Conservation (phyloP, 768 basidiomycete species). For the Harrya chromipes region DNA sequence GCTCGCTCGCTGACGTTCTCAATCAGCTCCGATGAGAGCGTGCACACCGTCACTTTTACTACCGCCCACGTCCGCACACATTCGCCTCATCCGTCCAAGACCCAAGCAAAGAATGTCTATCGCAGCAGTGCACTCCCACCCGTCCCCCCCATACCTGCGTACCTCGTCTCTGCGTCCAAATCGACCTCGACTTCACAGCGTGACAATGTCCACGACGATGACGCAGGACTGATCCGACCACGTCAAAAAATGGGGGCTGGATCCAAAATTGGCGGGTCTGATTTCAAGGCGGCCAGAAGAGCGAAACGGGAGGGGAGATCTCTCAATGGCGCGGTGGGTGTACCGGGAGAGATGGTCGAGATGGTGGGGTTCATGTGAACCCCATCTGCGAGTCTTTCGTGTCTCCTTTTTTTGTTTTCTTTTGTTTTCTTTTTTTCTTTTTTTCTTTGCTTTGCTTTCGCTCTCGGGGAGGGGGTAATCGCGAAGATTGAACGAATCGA, state of each 20-base stretch:
- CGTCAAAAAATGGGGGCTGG: slow-evolving; percentile 23
- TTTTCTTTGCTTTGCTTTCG: too few species aligned
- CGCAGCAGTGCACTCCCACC: slow-evolving; percentile 25
- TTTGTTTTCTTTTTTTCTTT: too few species aligned
- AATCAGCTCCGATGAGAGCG: slow-evolving; percentile 27
- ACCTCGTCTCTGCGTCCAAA: not conserved
- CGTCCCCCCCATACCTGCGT: slow-evolving; percentile 22
- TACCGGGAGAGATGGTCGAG: slow-evolving; percentile 24
- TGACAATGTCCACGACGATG: not conserved
- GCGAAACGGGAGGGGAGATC: slow-evolving; percentile 25
- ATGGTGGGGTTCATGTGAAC: slow-evolving; percentile 30
- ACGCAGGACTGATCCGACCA: slow-evolving; percentile 17
- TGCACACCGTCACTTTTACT: slow-evolving; percentile 21
- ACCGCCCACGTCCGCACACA: slow-evolving; percentile 11
- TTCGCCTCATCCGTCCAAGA: slow-evolving; percentile 11
- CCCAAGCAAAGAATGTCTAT: slow-evolving; percentile 9
- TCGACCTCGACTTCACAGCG: slow-evolving; percentile 1
- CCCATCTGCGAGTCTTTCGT: too few species aligned
- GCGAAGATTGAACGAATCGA: too few species aligned
- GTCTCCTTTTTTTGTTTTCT: too few species aligned
- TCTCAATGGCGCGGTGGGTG: not conserved
- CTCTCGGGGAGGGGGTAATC: too few species aligned
- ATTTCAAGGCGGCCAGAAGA: slow-evolving; percentile 28
- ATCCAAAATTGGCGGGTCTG: slow-evolving; percentile 25
- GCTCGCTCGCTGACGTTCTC: slow-evolving; percentile 23